A percentile compares a stretch with the other conserved stretches of the same genome.
phyloP scores from a whole-genome alignment of 169 alveolate species.

The Eimeria necatrix region DNA sequence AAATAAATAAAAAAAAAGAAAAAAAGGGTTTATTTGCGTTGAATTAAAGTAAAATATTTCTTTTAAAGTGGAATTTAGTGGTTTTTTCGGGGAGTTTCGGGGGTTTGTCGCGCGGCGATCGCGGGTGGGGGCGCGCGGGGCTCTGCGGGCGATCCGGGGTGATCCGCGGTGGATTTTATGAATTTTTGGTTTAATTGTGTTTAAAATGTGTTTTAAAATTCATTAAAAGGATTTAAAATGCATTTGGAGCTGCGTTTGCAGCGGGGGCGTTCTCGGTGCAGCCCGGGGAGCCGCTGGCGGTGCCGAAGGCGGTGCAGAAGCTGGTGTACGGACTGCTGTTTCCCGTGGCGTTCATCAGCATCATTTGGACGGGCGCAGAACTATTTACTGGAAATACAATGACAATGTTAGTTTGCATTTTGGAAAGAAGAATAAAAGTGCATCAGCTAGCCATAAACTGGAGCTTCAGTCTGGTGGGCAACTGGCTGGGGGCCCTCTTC shows the following conservation, averaged over 20 bases:
- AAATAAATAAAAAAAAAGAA: too few species aligned
- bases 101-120: too few species aligned
- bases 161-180: background rate
- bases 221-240: too few species aligned
- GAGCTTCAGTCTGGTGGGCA: slow-evolving; percentile 58
- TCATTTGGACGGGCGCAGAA: slow-evolving; percentile 70
- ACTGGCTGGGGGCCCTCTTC: slow-evolving; percentile 70
- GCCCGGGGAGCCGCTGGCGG: slow-evolving; percentile 50
- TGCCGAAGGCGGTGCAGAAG: slow-evolving; percentile 58
- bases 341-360: slow-evolving; percentile 50
- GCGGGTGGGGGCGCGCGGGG: background rate
- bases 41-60: background rate
- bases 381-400: slow-evolving; percentile 75
- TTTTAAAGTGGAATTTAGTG: background rate
- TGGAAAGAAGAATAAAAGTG: slow-evolving; percentile 15
- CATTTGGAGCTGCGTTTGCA: background rate
- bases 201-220: too few species aligned
- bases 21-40: background rate
- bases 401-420: slow-evolving; percentile 66
- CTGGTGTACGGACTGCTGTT: slow-evolving; percentile 45
- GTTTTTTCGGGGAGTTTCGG: background rate
- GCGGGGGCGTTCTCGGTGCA: slow-evolving; percentile 66
- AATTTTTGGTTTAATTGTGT: background rate
- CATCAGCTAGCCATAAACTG: slow-evolving; percentile 46
- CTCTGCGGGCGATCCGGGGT: background rate